Conservation (phyloP, 2,329 filamentous ascomycete species). For the Hymenoscyphus infarciens region DNA sequence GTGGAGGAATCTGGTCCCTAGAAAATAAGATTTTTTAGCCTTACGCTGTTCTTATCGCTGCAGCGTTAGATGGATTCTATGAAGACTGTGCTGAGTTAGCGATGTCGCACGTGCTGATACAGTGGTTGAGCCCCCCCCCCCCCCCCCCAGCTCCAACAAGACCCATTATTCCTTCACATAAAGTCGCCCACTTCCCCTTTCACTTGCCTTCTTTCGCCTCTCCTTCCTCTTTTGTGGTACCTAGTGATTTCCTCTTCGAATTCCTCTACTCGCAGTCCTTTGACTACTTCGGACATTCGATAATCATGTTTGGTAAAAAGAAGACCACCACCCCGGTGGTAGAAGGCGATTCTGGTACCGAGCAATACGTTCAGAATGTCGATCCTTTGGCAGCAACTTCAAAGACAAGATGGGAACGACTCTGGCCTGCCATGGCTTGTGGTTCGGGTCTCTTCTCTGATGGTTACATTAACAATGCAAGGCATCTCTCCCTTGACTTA, state of each 20-base stretch:
- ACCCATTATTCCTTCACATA: neutral
- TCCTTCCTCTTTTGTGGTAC: neutral
- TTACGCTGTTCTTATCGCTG: too few relatives aligned
- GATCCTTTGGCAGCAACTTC: constrained; percentile 22
- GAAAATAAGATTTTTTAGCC: too few relatives aligned
- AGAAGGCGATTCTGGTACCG: constrained; percentile 6
- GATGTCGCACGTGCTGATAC: too few relatives aligned
- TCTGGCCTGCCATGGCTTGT: constrained; percentile 71
- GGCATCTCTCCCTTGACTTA: constrained; percentile 16
- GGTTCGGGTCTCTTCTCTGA: constrained; percentile 89
- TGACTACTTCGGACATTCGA: neutral
- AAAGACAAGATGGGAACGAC: constrained; percentile 28
- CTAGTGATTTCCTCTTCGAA: neutral
- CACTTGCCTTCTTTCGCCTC: neutral
- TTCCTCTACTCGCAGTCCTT: neutral
- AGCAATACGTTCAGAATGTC: constrained; percentile 9
- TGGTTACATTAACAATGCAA: constrained; percentile 84
- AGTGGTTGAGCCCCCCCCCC: too few relatives aligned
- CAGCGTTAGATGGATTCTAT: too few relatives aligned
- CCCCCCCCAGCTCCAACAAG: neutral
- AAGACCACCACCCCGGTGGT: constrained; percentile 9
- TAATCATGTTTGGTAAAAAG: constrained; percentile 18
- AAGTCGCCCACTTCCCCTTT: neutral
- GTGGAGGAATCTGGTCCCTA: too few relatives aligned
- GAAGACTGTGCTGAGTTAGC: too few relatives aligned